phyloP scores from a whole-genome alignment of 768 basidiomycete genomes.

The Tricholoma furcatifolium region DNA sequence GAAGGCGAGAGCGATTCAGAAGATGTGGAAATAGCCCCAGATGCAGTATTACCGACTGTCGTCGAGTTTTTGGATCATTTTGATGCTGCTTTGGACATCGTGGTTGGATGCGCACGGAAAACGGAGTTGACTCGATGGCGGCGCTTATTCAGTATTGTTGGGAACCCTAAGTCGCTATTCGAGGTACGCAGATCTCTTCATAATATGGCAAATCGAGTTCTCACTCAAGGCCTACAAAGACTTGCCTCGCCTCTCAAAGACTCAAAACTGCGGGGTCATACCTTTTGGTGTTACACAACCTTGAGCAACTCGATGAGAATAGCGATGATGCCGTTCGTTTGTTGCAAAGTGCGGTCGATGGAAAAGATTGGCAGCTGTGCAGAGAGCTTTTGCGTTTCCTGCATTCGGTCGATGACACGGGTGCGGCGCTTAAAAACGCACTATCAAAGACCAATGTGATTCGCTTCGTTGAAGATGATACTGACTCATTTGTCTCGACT shows the following conservation, averaged over 20 bases:
- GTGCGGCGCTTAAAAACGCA: slow-evolving; percentile 63
- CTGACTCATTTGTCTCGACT: slow-evolving; percentile 4
- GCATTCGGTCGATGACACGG: slow-evolving; percentile 88
- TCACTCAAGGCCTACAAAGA: slow-evolving; percentile 37
- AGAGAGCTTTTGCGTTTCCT: slow-evolving; percentile 91
- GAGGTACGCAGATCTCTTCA: slow-evolving; percentile 54
- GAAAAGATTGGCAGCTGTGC: slow-evolving; percentile 87
- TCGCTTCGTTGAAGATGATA: slow-evolving; percentile 15
- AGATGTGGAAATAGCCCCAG: slow-evolving; percentile 25
- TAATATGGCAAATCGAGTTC: background rate
- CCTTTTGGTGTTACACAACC: slow-evolving; percentile 88
- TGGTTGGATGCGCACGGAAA: slow-evolving; percentile 95
- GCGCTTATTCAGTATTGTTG: slow-evolving; percentile 84
- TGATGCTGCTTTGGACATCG: slow-evolving; percentile 86
- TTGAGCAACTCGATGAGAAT: slow-evolving; percentile 84
- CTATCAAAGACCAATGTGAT: slow-evolving; percentile 33
- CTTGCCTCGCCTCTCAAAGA: slow-evolving; percentile 67
- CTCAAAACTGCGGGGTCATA: slow-evolving; percentile 91
- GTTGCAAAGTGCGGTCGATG: slow-evolving; percentile 70
- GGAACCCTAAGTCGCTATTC: slow-evolving; percentile 86
- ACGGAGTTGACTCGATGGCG: slow-evolving; percentile 93
- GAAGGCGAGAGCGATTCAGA: slow-evolving; percentile 31
- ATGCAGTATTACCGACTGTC: slow-evolving; percentile 57
- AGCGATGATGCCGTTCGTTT: slow-evolving; percentile 81
- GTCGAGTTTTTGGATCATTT: slow-evolving; percentile 96